Percentiles rank a stretch among this genome's conserved stretches.
phyloP scores from a whole-genome alignment of 2,329 filamentous ascomycete genomes.

The Epichloe sibirici region DNA sequence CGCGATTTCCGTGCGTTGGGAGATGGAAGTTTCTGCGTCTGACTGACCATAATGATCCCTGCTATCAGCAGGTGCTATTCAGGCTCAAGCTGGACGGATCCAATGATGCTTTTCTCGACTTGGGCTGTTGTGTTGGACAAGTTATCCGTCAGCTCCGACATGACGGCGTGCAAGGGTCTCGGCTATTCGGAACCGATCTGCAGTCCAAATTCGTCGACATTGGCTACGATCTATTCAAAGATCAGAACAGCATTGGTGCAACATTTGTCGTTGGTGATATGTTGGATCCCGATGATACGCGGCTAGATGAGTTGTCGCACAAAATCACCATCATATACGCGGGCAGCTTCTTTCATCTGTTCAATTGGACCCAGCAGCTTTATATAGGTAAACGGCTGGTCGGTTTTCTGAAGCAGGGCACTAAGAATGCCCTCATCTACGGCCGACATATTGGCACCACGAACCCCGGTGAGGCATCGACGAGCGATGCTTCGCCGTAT shows the following conservation, averaged over 20 bases:
- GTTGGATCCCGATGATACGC: conserved; percentile 26
- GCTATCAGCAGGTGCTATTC: conserved; percentile 29
- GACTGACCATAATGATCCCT: conserved; percentile 27
- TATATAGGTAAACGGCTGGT: conserved; percentile 32
- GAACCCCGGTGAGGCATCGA: conserved; percentile 12
- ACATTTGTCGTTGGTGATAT: conserved; percentile 41
- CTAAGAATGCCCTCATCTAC: conserved; percentile 34
- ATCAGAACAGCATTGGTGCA: conserved; percentile 33
- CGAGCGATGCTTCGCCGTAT: conserved; percentile 22
- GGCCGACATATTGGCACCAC: conserved; percentile 37
- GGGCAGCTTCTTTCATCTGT: conserved; percentile 38
- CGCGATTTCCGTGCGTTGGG: conserved; percentile 33
- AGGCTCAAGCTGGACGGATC: conserved; percentile 27
- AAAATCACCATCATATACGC: conserved; percentile 36
- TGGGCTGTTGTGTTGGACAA: conserved; percentile 40
- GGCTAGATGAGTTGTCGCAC: conserved; percentile 22
- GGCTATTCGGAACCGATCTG: conserved; percentile 38
- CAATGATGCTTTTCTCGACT: conserved; percentile 30
- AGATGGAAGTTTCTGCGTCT: conserved; percentile 37
- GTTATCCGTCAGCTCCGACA: conserved; percentile 35
- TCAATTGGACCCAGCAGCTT: conserved; percentile 34
- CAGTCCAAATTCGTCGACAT: conserved; percentile 38
- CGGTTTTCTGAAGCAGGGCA: conserved; percentile 31
- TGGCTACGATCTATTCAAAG: conserved; percentile 54
- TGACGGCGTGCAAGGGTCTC: conserved; percentile 35